Evolutionary conservation across 140 eudicot species (phyloP), one percentile per base, ranked within the genome.

Genomic region (Anethum foeniculum): DNA sequence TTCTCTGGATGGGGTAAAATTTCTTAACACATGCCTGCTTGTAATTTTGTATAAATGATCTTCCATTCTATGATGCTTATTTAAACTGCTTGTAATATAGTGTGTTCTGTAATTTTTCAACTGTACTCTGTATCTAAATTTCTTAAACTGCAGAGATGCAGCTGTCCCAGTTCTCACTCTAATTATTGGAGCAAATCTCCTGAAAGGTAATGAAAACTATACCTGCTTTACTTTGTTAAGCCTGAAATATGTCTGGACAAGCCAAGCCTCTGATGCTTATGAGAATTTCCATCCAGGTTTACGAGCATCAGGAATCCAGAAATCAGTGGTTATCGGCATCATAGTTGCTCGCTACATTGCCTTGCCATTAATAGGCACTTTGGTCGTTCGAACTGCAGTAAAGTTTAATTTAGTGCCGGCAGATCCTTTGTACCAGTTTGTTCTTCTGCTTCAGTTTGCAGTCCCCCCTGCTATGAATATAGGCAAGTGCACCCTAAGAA

Each of bases 401-500:
- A 76, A 75, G 21, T 68, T 83, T 27, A 90, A 90, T 51, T 73
- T 91, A 36, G 88, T 93, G 79, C 87, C 78, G 0, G 73, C 89
- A 7, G 86, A 93, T 80, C 93, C 97, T 15, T 79, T 93, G 19
- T 91, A 91, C 62, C 79, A 84, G 34, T 89, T 91, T 71, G 91
- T 89, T 80, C 98, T 91, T 81, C 74, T 91, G 81, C 84, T 93
- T 71, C 98, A 93, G 78, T 93, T 79, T 88, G 90, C 93, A 6
- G 83, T 93, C 39, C 98, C 98, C 44, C 97, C 98, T 49, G 96
- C 97, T 69, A 91, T 91, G 90, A 93, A 91, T 83, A 91, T 90
- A 64, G 95, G 97, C 87, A 85, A 67, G 9, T 30, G n/a, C 10
- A 10, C 16, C 32, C 75, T 7, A 7, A 30, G 30, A 4, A 23